Evolutionary conservation across 2,329 filamentous ascomycete species (phyloP).

Genomic region (Stachybotrys chartarum): DNA sequence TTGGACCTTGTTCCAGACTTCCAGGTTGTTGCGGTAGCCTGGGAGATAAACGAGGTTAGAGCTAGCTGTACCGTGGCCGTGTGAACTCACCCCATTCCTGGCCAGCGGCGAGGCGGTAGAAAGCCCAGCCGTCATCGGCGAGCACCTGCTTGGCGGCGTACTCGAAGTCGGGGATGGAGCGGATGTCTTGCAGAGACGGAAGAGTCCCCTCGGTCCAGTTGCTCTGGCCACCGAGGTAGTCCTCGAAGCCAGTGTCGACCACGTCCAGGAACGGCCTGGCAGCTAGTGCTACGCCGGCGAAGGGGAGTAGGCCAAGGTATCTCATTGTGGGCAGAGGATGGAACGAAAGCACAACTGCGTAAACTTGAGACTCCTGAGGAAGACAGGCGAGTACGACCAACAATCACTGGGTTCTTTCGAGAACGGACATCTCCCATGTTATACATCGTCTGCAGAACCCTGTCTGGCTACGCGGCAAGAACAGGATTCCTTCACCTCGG

Average conservation of each 20-base stretch:
- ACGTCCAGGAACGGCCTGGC: slow-evolving; percentile 19
- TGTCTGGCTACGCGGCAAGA: background rate
- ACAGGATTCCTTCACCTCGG: background rate
- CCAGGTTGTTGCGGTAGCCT: slow-evolving; percentile 39
- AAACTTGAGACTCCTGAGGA: background rate
- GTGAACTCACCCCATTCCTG: slow-evolving; percentile 30
- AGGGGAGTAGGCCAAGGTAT: background rate
- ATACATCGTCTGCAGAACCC: background rate
- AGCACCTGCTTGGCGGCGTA: slow-evolving; percentile 34
- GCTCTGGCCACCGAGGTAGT: slow-evolving; percentile 8
- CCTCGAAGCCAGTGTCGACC: slow-evolving; percentile 19
- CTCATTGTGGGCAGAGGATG: background rate
- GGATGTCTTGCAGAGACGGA: slow-evolving; percentile 28
- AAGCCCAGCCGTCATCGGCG: slow-evolving; percentile 30
- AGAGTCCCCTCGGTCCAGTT: slow-evolving; percentile 20
- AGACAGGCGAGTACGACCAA: background rate
- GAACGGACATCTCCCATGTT: background rate
- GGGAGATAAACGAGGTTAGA: background rate
- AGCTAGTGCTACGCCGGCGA: background rate
- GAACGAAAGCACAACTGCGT: background rate
- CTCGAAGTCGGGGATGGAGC: slow-evolving; percentile 38
- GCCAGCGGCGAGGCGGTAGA: slow-evolving; percentile 37
- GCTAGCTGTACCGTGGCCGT: background rate
- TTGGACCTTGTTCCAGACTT: slow-evolving; percentile 33
- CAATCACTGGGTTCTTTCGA: background rate